Evolutionary conservation across 768 basidiomycete genomes (phyloP), one percentile per base, ranked within the genome.

Genomic region (Boletus vinaceobasis): DNA sequence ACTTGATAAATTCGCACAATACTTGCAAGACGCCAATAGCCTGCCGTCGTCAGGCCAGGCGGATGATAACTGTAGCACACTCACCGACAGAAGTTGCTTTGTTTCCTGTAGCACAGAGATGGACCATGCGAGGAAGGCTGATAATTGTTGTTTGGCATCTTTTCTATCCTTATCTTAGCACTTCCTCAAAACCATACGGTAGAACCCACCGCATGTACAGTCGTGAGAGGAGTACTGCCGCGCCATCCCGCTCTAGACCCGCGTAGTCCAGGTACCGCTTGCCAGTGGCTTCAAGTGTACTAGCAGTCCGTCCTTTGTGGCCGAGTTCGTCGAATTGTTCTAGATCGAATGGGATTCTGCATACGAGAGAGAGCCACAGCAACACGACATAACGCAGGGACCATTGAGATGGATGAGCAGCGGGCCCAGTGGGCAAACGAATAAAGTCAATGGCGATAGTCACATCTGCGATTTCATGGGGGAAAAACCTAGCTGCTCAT

Each of bases 331-430:
- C 92, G 50, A 97, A 92, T 62, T 92, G 89, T 31, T 84, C 79
- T 37, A 99, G 75, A 65, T 91, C 86, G 69, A 99, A 99, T 0
- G 97, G 97, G 17, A 98, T 86, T 75, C 90, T 92, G 74, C 90
- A 88, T 45, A 97, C 87, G 23, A 99, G 81, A 21, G 91, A 89
- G n/a, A 98, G 78, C 96, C 96, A 98, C 11, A 97, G 76, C 9
- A 99, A 77, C 26, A 91, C 75, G 31, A 89, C 78, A 65, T 95
- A 93, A 56, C 93, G 86, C 48, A 93, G 69, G 23, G 87, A 74
- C 97, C 97, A 98, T 37, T 85, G 80, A 9, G 68, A 63, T 1
- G 68, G 59, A 45, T 72, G 69, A 52, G 76, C 67, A 14, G 71
- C 73, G 11, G 79, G 74, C 27, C 75, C 78, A 36, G 76, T 72